Evolutionary conservation across 1,139 yeast species (phyloP).

Genomic region (Taphrina flavorubra): DNA sequence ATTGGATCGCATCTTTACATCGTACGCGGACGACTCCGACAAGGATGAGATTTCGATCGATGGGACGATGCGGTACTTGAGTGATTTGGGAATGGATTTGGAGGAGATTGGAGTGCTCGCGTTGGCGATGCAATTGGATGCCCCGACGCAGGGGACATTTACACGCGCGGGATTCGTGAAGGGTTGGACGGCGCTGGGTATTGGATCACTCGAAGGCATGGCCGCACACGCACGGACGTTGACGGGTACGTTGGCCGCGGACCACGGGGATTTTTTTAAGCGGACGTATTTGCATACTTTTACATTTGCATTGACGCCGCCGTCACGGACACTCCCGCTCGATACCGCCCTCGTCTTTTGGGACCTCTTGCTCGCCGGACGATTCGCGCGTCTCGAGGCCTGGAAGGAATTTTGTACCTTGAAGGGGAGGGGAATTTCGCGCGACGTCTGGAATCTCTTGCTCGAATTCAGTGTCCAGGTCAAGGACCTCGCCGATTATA

Average conservation of each 20-base stretch:
- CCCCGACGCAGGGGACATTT: conserved; percentile 72
- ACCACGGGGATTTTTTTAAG: conserved; percentile 55
- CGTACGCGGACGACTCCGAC: conserved; percentile 12
- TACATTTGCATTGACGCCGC: conserved; percentile 63
- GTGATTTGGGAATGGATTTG: conserved; percentile 69
- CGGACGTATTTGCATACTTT: conserved; percentile 74
- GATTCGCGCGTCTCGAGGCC: conserved; percentile 51
- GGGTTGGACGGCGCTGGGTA: conserved; percentile 60
- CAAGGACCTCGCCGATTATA: conserved; percentile 56
- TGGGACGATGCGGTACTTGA: conserved; percentile 72
- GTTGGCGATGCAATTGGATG: conserved; percentile 68
- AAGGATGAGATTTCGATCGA: conserved; percentile 62
- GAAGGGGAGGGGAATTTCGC: conserved; percentile 58
- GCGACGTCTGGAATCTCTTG: conserved; percentile 87
- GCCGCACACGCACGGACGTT: conserved; percentile 54
- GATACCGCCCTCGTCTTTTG: conserved; percentile 80
- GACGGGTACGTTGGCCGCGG: conserved; percentile 50
- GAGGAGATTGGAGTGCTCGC: conserved; percentile 76
- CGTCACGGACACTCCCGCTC: conserved; percentile 49
- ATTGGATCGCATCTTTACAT: conserved; percentile 14
- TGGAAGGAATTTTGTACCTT: conserved; percentile 61
- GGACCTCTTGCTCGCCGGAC: conserved; percentile 63
- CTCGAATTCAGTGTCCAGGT: conserved; percentile 60
- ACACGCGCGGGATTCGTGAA: conserved; percentile 57
- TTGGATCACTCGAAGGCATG: conserved; percentile 60